Conservation (phyloP, 495 filamentous ascomycete genomes). For the Penicillium verhagenii region DNA sequence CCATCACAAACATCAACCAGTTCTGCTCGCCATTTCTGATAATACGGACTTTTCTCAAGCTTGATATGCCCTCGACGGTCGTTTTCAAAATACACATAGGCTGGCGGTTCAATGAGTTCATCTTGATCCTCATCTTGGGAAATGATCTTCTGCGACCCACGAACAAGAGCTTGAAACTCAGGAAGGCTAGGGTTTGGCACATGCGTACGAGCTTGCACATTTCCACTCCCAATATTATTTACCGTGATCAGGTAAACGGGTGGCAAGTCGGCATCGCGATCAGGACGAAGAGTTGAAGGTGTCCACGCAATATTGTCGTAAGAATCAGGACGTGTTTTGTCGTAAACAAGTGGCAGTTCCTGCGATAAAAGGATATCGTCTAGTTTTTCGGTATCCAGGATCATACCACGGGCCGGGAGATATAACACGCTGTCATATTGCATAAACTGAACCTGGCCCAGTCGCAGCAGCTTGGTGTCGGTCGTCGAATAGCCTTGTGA, state of each 20-base stretch:
- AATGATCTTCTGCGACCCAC: slow-evolving; percentile 25
- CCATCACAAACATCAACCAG: slow-evolving; percentile 39
- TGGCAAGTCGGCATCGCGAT: slow-evolving; percentile 35
- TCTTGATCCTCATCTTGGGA: slow-evolving; percentile 7
- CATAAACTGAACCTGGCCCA: slow-evolving; percentile 50
- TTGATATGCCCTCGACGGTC: slow-evolving; percentile 38
- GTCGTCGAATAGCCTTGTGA: slow-evolving; percentile 36
- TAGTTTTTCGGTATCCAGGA: slow-evolving; percentile 39
- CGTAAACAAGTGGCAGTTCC: slow-evolving; percentile 36
- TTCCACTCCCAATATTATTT: slow-evolving; percentile 35
- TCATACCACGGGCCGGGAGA: slow-evolving; percentile 39
- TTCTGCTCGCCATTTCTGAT: slow-evolving; percentile 40
- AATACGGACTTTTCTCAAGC: slow-evolving; percentile 37
- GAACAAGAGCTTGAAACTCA: slow-evolving; percentile 37
- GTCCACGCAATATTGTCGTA: slow-evolving; percentile 46
- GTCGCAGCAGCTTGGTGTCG: slow-evolving; percentile 42
- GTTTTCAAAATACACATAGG: slow-evolving; percentile 44
- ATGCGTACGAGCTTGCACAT: slow-evolving; percentile 44
- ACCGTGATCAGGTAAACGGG: slow-evolving; percentile 46
- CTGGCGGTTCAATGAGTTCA: slow-evolving; percentile 25
- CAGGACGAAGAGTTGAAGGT: slow-evolving; percentile 38
- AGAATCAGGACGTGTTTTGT: slow-evolving; percentile 38
- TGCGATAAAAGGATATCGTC: slow-evolving; percentile 39
- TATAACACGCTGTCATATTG: slow-evolving; percentile 48
- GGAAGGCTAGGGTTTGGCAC: slow-evolving; percentile 38